Percentiles rank a stretch among this genome's conserved stretches.
Evolutionary conservation across 805 yeast species (phyloP).

Genomic region (Debaryomyces castellii): DNA sequence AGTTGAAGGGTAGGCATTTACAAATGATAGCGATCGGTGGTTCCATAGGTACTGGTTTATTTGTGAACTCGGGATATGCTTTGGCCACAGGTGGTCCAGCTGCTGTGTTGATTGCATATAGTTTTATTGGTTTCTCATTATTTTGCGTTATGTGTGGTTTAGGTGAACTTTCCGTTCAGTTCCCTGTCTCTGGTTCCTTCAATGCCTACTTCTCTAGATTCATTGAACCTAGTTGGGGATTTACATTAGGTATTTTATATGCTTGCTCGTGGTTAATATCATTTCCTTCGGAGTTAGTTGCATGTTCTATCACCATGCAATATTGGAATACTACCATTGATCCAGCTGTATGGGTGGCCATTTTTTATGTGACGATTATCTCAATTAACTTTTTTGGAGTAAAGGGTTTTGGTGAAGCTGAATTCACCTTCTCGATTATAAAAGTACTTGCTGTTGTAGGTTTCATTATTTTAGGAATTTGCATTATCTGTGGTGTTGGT

Average conservation of each 20-base stretch:
- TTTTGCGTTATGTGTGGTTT: conserved; percentile 60
- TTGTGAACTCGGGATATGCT: conserved; percentile 37
- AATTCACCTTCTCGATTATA: conserved; percentile 28
- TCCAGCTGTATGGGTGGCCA: conserved; percentile 38
- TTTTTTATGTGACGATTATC: conserved; percentile 30
- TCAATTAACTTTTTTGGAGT: conserved; percentile 34
- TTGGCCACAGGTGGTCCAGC: conserved; percentile 44
- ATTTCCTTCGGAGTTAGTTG: conserved; percentile 37
- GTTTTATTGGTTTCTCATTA: conserved; percentile 56
- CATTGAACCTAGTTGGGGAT: conserved; percentile 40
- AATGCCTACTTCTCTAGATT: conserved; percentile 38
- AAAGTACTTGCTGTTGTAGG: conserved; percentile 37
- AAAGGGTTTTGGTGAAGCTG: conserved; percentile 39
- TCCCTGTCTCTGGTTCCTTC: conserved; percentile 40
- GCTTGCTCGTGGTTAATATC: conserved; percentile 40
- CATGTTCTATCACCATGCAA: conserved; percentile 36
- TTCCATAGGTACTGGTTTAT: conserved; percentile 46
- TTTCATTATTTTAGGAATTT: conserved; percentile 35
- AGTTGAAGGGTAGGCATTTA: conserved; percentile 47
- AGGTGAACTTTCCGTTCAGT: conserved; percentile 61
- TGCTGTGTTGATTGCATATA: conserved; percentile 52
- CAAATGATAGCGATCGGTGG: conserved; percentile 75
- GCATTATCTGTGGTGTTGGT: conserved; percentile 40
- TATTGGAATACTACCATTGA: conserved; percentile 35
- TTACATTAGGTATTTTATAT: conserved; percentile 40